Percentiles rank a stretch among this genome's conserved stretches.
These are phyloP conservation scores for Candida ortonii DNA, from an alignment of 805 yeast genomes.

Conservation along the genomic window DNA sequence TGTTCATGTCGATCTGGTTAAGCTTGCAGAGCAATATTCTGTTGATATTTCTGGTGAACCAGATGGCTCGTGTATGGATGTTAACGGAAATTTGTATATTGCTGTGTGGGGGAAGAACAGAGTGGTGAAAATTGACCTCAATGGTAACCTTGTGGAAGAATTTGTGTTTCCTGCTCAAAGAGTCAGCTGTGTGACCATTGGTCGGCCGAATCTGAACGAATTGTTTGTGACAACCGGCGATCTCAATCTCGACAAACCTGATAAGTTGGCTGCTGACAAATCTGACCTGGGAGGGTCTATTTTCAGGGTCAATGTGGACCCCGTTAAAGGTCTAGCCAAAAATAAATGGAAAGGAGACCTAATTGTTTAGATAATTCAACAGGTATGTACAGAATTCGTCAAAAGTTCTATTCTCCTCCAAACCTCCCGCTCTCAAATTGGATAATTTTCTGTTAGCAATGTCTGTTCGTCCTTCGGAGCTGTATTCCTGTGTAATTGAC, in stretches of 20 bases:
- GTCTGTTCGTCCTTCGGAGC: conserved; percentile 51
- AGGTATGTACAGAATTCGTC: conserved; percentile 63
- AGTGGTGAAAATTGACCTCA: conserved; percentile 50
- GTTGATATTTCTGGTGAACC: conserved; percentile 54
- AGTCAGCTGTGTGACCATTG: conserved; percentile 65
- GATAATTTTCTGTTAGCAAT: conserved; percentile 61
- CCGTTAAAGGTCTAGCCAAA: conserved; percentile 36
- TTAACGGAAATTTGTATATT: conserved; percentile 52
- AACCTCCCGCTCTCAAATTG: conserved; percentile 60
- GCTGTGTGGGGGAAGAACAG: conserved; percentile 64
- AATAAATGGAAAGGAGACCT: conserved; percentile 26
- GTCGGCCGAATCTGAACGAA: conserved; percentile 57
- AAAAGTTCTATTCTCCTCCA: conserved; percentile 62
- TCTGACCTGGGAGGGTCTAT: conserved; percentile 60
- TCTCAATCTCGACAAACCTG: conserved; percentile 40
- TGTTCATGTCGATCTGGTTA: conserved; percentile 37
- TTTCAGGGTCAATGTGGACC: conserved; percentile 42
- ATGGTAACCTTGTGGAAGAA: conserved; percentile 51
- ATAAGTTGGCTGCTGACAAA: conserved; percentile 27
- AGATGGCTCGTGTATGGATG: conserved; percentile 71
- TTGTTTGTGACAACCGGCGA: conserved; percentile 70
- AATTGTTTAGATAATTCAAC: conserved; percentile 21
- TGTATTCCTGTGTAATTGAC: conserved; percentile 45
- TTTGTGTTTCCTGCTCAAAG: conserved; percentile 56
- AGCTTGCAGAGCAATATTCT: conserved; percentile 12